Conservation (phyloP, 2,329 filamentous ascomycete genomes). For the Elsinoe necatrix region DNA sequence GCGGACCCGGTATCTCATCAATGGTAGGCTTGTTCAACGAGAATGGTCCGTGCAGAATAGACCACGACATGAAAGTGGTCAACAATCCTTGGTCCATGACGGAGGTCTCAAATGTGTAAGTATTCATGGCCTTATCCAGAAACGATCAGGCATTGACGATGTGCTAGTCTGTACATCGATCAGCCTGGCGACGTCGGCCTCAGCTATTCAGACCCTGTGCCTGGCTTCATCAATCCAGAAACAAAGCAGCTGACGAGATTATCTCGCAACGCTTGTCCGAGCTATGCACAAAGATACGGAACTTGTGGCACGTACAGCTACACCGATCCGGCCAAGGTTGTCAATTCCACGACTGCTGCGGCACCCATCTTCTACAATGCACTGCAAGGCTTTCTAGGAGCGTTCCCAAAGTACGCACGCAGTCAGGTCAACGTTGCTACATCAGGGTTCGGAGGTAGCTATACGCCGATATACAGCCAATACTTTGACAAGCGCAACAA, state of each 20-base stretch:
- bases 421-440: conserved; percentile 28
- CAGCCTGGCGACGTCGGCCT: conserved; percentile 55
- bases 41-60: conserved; percentile 47
- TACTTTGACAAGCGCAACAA: conserved; percentile 18
- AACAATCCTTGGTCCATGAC: conserved; percentile 58
- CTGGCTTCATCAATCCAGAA: conserved; percentile 32
- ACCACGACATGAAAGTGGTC: conserved; percentile 38
- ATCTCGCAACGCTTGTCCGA: conserved; percentile 42
- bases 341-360: conserved; percentile 45
- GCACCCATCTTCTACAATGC: conserved; percentile 55
- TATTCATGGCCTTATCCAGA: neutral
- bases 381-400: conserved; percentile 55
- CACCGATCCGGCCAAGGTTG: conserved; percentile 42
- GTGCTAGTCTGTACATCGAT: conserved; percentile 52
- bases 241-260: conserved; percentile 34
- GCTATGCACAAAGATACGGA: conserved; percentile 35
- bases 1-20: too few species aligned
- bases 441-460: conserved; percentile 27
- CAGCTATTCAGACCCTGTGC: conserved; percentile 43
- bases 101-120: conserved; percentile 51
- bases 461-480: conserved; percentile 25
- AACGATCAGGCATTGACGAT: neutral
- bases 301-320: conserved; percentile 51
- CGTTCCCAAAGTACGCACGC: conserved; percentile 39
- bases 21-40: conserved; percentile 24